Base-by-base conservation (phyloP, 2,329 filamentous ascomycete genomes). In the Curvularia sp. region DNA sequence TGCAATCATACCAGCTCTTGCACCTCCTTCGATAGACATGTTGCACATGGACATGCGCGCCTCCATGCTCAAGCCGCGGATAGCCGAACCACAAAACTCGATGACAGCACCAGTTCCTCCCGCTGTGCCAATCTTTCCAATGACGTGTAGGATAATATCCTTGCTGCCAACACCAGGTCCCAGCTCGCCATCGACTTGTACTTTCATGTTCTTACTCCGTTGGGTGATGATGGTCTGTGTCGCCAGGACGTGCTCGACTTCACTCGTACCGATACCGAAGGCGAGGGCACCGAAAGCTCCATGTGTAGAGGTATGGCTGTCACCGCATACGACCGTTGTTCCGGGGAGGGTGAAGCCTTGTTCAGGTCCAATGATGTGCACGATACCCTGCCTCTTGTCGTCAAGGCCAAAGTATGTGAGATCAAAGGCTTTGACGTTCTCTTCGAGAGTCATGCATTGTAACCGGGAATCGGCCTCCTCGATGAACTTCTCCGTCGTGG, bases 31-130 rank as follows among this genome's bases (percentile, higher is more conserved):
- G 69, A 98, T 97, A 13, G 93, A 93, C 95, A 98, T 98, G 83
- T 99, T 99, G 83, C 95, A 98, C 77, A 99, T 96, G 63, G 93
- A 97, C 95, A 99, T 98, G 68, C 95, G 88, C 42, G 94, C 95
- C 80, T 98, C 95, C 87, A 99, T 97, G 79, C 92, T 96, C 70
- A 98, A 83, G 61, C 80, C 81, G 68, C 92, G 88, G 75, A 99
- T 97, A 61, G 95, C 92, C 50, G 93, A 97, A 59, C 95, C 95
- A 75, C 93, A 97, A 82, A 94, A 99, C 82, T 99, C 95, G 71
- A 99, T 97, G 65, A 98, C 95, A 52, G 90, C 89, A 61, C 94
- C 93, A 55, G 90, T 98, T 69, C 95, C 95, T 77, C 94, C 95
- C 61, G 95, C 95, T 23, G 95, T 98, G 71, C 95, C 95, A 68